phyloP scores from a whole-genome alignment of 2,329 filamentous ascomycete genomes.

The Chaetothyriales sp. region DNA sequence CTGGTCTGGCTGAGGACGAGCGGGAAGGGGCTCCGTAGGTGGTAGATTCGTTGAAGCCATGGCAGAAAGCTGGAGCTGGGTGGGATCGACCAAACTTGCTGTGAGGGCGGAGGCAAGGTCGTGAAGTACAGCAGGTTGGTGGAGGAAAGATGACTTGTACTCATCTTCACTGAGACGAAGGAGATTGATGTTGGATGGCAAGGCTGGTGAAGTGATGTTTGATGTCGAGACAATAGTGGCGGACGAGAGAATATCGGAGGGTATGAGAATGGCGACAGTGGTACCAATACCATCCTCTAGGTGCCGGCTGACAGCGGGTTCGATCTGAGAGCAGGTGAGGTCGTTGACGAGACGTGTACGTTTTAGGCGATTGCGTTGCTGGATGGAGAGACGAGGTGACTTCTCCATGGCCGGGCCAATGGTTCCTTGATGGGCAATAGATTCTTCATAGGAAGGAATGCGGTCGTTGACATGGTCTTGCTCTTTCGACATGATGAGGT shows the following conservation, averaged over 20 bases:
- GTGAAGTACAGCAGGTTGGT: slow-evolving; percentile 26
- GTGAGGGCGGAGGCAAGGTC: slow-evolving; percentile 26
- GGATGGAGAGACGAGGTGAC: slow-evolving; percentile 19
- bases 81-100: slow-evolving; percentile 19
- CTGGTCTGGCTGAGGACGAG: not conserved
- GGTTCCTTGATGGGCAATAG: slow-evolving; percentile 5
- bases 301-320: slow-evolving; percentile 29
- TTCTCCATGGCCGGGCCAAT: slow-evolving; percentile 3
- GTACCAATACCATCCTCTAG: slow-evolving; percentile 30
- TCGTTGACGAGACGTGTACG: slow-evolving; percentile 28
- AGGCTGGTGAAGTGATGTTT: slow-evolving; percentile 22
- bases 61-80: slow-evolving; percentile 4
- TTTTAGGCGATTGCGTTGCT: slow-evolving; percentile 21
- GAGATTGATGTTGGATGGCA: slow-evolving; percentile 13
- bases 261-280: slow-evolving; percentile 32
- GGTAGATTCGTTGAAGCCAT: not conserved
- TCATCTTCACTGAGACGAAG: slow-evolving; percentile 28
- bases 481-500: not conserved
- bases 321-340: slow-evolving; percentile 28
- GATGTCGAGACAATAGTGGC: slow-evolving; percentile 17
- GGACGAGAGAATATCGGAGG: slow-evolving; percentile 25
- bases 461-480: slow-evolving; percentile 15
- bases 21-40: not conserved
- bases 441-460: slow-evolving; percentile 24
- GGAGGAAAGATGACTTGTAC: slow-evolving; percentile 32